These are phyloP conservation scores for Crithidia sp. DNA, from an alignment of 208 protist genomes.

Conservation along the genomic window DNA sequence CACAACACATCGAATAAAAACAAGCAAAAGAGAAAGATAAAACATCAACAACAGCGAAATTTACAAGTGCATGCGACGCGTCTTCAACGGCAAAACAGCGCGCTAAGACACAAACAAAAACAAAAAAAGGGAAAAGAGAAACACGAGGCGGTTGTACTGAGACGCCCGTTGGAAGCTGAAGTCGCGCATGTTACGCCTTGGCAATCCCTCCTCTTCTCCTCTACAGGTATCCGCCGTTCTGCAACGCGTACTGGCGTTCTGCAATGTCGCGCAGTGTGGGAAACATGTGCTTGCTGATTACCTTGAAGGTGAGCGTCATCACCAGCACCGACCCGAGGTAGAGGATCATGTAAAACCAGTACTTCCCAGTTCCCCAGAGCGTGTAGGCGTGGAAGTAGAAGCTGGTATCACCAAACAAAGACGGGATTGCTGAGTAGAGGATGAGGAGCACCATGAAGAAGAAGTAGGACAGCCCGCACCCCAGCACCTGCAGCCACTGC, in stretches of 20 bases:
- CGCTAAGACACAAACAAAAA: background rate
- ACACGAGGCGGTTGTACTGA: background rate
- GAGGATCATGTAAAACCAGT: slow-evolving; percentile 82
- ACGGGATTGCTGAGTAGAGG: slow-evolving; percentile 67
- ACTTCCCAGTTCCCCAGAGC: slow-evolving; percentile 62
- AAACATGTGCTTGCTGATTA: slow-evolving; percentile 60
- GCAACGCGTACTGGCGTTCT: slow-evolving; percentile 44
- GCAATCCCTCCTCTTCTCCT: background rate
- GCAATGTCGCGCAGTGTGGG: slow-evolving; percentile 71
- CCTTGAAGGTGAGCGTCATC: slow-evolving; percentile 56
- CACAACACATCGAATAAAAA: background rate
- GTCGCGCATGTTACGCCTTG: background rate
- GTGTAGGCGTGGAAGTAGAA: slow-evolving; percentile 83
- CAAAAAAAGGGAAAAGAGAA: slow-evolving; percentile 4
- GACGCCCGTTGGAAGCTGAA: too few relatives aligned
- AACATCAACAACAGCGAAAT: background rate
- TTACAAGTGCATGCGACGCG: background rate
- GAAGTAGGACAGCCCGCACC: slow-evolving; percentile 58
- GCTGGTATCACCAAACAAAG: slow-evolving; percentile 44
- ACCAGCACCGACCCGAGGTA: slow-evolving; percentile 52
- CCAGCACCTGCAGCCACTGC: slow-evolving; percentile 71
- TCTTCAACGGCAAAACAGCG: background rate
- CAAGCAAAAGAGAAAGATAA: slow-evolving; percentile 6
- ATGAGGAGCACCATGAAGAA: slow-evolving; percentile 57
- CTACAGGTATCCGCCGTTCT: slow-evolving; percentile 19